These are phyloP conservation scores for Colletotrichum liriopes DNA, from an alignment of 2,329 filamentous ascomycete species.

Conservation along the genomic window DNA sequence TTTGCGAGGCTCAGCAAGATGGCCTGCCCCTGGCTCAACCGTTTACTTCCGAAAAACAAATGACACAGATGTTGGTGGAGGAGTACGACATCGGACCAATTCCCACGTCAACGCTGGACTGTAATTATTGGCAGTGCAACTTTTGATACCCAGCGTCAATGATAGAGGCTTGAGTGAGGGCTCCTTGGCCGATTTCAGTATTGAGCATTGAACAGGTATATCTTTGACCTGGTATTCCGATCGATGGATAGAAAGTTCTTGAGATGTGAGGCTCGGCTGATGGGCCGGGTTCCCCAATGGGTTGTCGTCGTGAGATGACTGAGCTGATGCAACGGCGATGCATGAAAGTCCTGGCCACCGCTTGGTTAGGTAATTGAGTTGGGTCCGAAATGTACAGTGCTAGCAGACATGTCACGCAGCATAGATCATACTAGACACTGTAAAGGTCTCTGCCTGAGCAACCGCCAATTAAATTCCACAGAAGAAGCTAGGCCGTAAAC, in stretches of 20 bases:
- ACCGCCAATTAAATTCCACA: neutral
- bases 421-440: accelerated
- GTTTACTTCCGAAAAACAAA: neutral
- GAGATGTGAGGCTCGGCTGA: neutral
- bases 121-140: neutral
- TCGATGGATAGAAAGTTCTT: too few relatives aligned
- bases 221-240: accelerated
- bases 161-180: neutral
- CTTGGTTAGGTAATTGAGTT: neutral
- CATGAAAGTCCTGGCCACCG: neutral
- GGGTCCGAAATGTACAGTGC: neutral
- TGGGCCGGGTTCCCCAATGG: neutral
- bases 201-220: too few relatives aligned
- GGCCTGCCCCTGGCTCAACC: neutral
- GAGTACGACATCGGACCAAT: neutral
- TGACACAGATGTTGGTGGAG: neutral
- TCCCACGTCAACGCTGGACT: neutral
- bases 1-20: neutral
- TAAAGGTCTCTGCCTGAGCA: accelerated
- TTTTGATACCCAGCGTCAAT: neutral
- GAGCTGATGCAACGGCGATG: neutral
- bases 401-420: accelerated
- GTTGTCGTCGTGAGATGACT: conserved; percentile 7
- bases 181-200: neutral
- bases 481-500: accelerated